Base-by-base conservation (phyloP, 2,329 filamentous ascomycete species). In the Leptoxyphium fumago region DNA sequence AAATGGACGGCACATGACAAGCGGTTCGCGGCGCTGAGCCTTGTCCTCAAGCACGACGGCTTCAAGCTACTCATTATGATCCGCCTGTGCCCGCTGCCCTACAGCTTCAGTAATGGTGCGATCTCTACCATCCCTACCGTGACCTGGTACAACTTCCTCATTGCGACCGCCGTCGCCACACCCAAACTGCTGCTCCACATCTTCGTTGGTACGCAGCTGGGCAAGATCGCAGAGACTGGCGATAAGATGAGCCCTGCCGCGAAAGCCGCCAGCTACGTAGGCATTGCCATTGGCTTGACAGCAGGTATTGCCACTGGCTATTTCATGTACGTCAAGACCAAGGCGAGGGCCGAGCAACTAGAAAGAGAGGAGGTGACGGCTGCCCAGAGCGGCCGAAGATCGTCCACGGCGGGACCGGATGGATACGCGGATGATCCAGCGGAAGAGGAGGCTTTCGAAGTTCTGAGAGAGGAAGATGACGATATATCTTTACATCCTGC, bases 81-180 rank as follows among this genome's bases (percentile, higher is more conserved):
- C 54, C 77, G 91, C 28, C 74, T 96, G 50, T 96, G 89, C 57
- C 91, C 91, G 2, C 62, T 98, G 47, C 91, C 91, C 11, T 98
- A 94, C 62, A 91, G 84, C 43, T 69, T 96, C 52, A 88, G 84
- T 59, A 98, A 98, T 60, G 91, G 87, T 42, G 94, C 94, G 48
- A 77, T 98, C 44, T 86, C 86, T 28, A 96, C 91, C 1, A 88
- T 98, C 48, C 88, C 88, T 2, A 94, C 83, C 29, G 84, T 98
- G 29, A 74, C 80, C 18, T 83, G 84, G 36, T 61, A 73, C 47
- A 75, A 75, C 40, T 96, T 93, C 65, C 80, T 80, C 29, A 61
- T 87, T 39, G 89, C 91, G 5, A 96, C 89, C 0, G 80, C 84
- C 2, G 67, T 89, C 13, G 80, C 87, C 10, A 78, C 74, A 11